phyloP scores from a whole-genome alignment of 2,329 filamentous ascomycete species.

The Botrytis fragariae region DNA sequence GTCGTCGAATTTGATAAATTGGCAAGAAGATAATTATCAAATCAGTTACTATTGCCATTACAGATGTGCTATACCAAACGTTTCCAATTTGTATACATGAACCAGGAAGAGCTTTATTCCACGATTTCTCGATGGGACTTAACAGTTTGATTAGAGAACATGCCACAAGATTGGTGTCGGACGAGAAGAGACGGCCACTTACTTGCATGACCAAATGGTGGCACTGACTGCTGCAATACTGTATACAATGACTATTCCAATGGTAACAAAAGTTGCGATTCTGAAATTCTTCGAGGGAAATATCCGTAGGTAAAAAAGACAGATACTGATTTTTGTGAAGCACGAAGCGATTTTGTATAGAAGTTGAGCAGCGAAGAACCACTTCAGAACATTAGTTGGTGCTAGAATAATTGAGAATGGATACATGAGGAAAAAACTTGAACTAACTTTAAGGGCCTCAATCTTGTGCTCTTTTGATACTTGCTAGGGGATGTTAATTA shows the following conservation, averaged over 20 bases:
- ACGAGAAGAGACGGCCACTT: neutral
- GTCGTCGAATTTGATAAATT: slow-evolving; percentile 48
- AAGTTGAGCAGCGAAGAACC: slow-evolving; percentile 28
- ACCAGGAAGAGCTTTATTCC: slow-evolving; percentile 22
- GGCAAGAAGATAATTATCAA: slow-evolving; percentile 58
- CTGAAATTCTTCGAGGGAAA: slow-evolving; percentile 15
- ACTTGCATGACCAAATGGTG: slow-evolving; percentile 9
- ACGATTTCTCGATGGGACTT: neutral
- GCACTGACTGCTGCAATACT: neutral
- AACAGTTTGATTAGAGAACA: neutral
- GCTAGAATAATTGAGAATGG: neutral
- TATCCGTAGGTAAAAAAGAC: neutral
- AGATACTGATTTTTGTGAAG: neutral
- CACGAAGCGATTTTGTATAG: slow-evolving; percentile 27
- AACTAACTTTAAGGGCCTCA: neutral
- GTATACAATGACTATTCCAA: neutral
- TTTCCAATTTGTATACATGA: slow-evolving; percentile 1
- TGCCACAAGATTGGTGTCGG: neutral
- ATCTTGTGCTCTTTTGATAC: neutral
- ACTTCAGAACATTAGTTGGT: slow-evolving; percentile 14
- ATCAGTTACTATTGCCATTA: slow-evolving; percentile 63
- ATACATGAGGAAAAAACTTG: neutral
- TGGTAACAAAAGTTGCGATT: slow-evolving; percentile 8
- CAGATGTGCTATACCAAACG: slow-evolving; percentile 56
- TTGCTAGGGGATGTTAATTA: neutral